phyloP scores from a whole-genome alignment of 805 yeast genomes.

The Candida palmyrensis region DNA sequence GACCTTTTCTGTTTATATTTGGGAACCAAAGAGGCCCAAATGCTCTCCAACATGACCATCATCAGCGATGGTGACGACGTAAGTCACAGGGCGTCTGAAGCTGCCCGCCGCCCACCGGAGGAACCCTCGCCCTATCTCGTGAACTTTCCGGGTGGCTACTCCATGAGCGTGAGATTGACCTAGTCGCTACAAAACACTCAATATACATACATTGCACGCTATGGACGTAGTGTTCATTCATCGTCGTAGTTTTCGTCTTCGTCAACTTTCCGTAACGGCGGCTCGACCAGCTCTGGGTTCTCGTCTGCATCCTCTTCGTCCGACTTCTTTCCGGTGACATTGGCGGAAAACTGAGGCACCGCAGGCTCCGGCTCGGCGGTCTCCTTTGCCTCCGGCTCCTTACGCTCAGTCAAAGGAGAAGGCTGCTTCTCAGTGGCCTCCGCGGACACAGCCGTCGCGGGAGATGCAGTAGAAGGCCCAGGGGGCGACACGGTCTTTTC shows the following conservation, averaged over 20 bases:
- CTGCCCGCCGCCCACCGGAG: no score
- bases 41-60: slow-evolving; percentile 22
- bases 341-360: slow-evolving; percentile 16
- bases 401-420: slow-evolving; percentile 1
- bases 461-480: slow-evolving; percentile 4
- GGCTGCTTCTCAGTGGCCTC: slow-evolving; percentile 4
- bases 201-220: not conserved
- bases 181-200: not conserved
- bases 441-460: slow-evolving; percentile 5
- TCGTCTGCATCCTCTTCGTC: slow-evolving; percentile 22
- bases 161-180: slow-evolving; percentile 1
- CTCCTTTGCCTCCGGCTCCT: slow-evolving; percentile 1
- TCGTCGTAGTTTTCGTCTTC: slow-evolving; percentile 45
- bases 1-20: slow-evolving; percentile 27
- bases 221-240: slow-evolving; percentile 15
- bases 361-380: slow-evolving; percentile 4
- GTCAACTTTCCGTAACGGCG: slow-evolving; percentile 41
- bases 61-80: slow-evolving; percentile 6
- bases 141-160: slow-evolving; percentile 4
- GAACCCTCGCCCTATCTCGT: slow-evolving; percentile 2
- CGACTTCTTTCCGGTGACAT: slow-evolving; percentile 13
- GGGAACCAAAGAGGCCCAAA: slow-evolving; percentile 23
- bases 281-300: slow-evolving; percentile 31
- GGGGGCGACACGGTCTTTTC: slow-evolving; percentile 3
- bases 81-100: not conserved